Conservation (phyloP, 139 green algal genomes). For the Auxenochlorella pyrenoidosa region DNA sequence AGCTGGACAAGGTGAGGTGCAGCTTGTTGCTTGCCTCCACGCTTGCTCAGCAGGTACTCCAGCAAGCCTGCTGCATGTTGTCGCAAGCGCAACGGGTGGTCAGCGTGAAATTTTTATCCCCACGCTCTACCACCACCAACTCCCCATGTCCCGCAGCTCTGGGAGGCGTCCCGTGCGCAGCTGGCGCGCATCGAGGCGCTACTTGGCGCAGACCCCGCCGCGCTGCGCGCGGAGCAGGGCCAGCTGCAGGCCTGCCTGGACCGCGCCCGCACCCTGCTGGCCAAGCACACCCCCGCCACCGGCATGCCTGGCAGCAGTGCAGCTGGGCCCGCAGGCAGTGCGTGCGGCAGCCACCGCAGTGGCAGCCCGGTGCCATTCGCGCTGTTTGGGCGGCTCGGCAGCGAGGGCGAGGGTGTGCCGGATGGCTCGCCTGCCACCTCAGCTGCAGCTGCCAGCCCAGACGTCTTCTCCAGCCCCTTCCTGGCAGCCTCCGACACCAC, state of each 20-base stretch:
- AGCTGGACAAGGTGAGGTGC: constrained; percentile 26
- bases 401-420: background rate
- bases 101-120: too few species aligned
- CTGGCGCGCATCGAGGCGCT: constrained; percentile 14
- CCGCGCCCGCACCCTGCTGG: constrained; percentile 8
- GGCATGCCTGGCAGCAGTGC: background rate
- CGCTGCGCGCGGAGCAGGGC: constrained; percentile 3
- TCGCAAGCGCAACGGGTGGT: background rate
- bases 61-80: background rate
- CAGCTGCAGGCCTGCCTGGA: constrained; percentile 20
- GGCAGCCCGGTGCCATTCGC: constrained; percentile 24
- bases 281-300: constrained; percentile 8
- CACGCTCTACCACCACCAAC: too few species aligned
- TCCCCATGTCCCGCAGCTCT: background rate
- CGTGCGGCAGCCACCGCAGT: background rate
- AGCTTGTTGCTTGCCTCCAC: too few species aligned
- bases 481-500: constrained; percentile 16
- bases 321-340: background rate
- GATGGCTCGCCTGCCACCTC: background rate
- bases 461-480: constrained; percentile 37
- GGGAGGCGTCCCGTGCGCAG: constrained; percentile 9
- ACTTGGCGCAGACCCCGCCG: background rate
- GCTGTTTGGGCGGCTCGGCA: background rate
- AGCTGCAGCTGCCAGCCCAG: constrained; percentile 1
- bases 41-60: background rate